Conservation (phyloP, 805 yeast species). For the Metschnikowia vanudenii region DNA sequence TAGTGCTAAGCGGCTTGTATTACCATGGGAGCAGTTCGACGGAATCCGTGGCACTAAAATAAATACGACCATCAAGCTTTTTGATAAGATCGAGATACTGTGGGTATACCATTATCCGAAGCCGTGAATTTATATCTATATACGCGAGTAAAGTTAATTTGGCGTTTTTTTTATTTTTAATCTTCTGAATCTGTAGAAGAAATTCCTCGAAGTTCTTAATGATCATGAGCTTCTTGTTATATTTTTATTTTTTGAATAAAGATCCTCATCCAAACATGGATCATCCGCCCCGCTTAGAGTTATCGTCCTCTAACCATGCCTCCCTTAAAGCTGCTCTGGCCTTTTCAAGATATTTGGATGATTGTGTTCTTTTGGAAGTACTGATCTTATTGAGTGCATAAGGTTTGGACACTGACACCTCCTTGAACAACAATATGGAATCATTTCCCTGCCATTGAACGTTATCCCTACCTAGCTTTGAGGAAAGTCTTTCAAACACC, state of each 20-base stretch:
- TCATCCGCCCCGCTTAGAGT: slow-evolving; percentile 29
- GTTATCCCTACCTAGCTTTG: slow-evolving; percentile 34
- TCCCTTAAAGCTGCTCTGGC: slow-evolving; percentile 27
- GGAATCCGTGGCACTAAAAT: slow-evolving; percentile 63
- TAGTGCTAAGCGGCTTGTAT: slow-evolving; percentile 3
- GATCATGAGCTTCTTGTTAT: not conserved
- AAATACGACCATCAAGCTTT: slow-evolving; percentile 48
- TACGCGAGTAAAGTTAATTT: not conserved
- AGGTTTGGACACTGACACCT: slow-evolving; percentile 40
- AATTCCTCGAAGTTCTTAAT: not conserved
- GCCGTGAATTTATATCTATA: not conserved
- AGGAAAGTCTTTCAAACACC: slow-evolving; percentile 47
- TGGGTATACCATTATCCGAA: slow-evolving; percentile 26
- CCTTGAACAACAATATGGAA: slow-evolving; percentile 40
- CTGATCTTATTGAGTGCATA: slow-evolving; percentile 31
- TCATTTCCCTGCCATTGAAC: slow-evolving; percentile 39
- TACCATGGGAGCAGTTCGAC: slow-evolving; percentile 50
- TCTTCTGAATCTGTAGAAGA: not conserved
- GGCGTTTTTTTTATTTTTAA: not conserved
- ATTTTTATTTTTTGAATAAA: not conserved
- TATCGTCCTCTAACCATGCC: slow-evolving; percentile 29
- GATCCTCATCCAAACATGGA: not conserved
- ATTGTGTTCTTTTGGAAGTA: slow-evolving; percentile 22
- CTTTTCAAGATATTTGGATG: slow-evolving; percentile 21
- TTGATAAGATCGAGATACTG: slow-evolving; percentile 47